Base-by-base conservation (phyloP, 2,329 filamentous ascomycete species). In the Capronia epimyces region DNA sequence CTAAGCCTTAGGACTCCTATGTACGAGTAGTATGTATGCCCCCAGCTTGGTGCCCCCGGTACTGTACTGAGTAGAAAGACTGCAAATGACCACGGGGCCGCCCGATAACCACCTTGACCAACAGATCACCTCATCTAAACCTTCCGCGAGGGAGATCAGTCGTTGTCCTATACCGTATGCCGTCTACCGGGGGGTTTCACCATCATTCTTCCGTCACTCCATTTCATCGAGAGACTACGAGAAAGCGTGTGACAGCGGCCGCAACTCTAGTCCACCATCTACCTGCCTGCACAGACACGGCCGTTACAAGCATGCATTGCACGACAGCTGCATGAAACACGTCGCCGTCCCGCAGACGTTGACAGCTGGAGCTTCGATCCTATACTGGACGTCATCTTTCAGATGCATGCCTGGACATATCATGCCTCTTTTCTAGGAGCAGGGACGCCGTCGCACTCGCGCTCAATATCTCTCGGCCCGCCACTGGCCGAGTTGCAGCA, bases 381-480 rank as follows among this genome's bases (percentile, higher is more conserved):
- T 9, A 12, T 9, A 18, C 46, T 24, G 39, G 31, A 29, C 24
- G 46, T 39, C 16, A 25, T 39, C 43, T 25, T 39, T 37, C 31
- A 42, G 42, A 56, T 59, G 53, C 46, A 52, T 53, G 46, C 53
- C 31, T 59, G 50, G 53, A 31, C 41, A 37, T 46, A 56, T 46
- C 50, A 60, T 57, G 52, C 48, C 46, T 36, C 53, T 43, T 52
- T 56, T 43, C 47, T 60, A 55, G 53, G 57, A 50, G 48, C 43
- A 37, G 43, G 42, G 18, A 24, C 43, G 22, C 46, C 52, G 15
- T 46, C 49, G 9, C 55, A 57, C 29, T 55, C 55, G 21, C 55
- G 55, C 31, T 57, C 58, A 37, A 43, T 50, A 43, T 57, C 56
- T n/a, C 48, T 60, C 31, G 52, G 55, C 16, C 52, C 55, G 42